These are phyloP conservation scores for Trichoderma sp. DNA, from an alignment of 2,329 filamentous ascomycete genomes.

Conservation along the genomic window DNA sequence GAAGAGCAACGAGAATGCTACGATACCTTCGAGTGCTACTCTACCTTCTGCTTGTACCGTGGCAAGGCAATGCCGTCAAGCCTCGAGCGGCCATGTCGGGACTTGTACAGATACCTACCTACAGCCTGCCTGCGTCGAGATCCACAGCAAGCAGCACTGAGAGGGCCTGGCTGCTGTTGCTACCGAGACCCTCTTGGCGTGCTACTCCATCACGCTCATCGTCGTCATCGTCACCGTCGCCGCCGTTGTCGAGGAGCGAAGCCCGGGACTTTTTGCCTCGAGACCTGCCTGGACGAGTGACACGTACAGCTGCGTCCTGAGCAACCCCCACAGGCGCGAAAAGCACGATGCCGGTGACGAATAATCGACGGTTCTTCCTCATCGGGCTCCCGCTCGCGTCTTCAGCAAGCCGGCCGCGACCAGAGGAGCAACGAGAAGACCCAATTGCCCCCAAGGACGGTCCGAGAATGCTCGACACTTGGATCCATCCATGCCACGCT, in stretches of 20 bases:
- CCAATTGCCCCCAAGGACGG: background rate
- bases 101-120: no score
- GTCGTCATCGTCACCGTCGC: background rate
- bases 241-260: background rate
- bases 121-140: background rate
- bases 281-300: no score
- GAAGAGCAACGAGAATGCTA: slow-evolving; percentile 1
- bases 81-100: no score
- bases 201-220: slow-evolving; percentile 6
- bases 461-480: slow-evolving; percentile 6
- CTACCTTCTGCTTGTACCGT: no score
- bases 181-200: slow-evolving; percentile 5
- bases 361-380: slow-evolving; percentile 5
- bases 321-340: no score
- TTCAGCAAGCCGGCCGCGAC: background rate
- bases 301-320: no score
- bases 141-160: background rate
- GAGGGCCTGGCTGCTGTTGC: background rate
- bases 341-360: slow-evolving; percentile 2
- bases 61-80: no score
- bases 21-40: background rate
- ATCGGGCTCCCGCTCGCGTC: slow-evolving; percentile 1
- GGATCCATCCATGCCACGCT: slow-evolving; percentile 23
- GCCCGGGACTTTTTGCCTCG: no score
- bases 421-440: background rate